Base-by-base conservation (phyloP, 2,329 filamentous ascomycete genomes). In the Leptodontidium sp. region DNA sequence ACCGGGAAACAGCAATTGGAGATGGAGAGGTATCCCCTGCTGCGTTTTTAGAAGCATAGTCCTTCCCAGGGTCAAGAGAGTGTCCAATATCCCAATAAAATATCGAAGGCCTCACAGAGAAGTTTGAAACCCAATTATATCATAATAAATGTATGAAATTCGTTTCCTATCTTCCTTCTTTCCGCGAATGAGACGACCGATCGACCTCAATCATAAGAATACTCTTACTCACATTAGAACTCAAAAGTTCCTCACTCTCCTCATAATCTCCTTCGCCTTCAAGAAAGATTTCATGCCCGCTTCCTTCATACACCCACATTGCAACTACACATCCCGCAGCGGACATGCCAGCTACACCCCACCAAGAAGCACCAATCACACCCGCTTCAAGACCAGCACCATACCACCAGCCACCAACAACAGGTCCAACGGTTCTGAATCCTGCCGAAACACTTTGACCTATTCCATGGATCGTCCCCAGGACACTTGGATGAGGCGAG, bases 381-480 rank as follows among this genome's bases (percentile, higher is more conserved):
- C 87, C 87, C 57, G 82, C 76, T 66, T 84, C 80, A 40, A 88
- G 77, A 21, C 87, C 87, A 26, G 83, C 64, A 0, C 87, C 86
- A 70, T 86, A 83, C 70, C 38, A 85, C 77, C 84, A 86, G 0
- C 86, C 86, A 5, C 83, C 83, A 4, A 87, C 73, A 5, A 88
- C 81, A 0, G 87, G 87, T 0, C 87, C 87, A 2, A 89, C 69
- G 0, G 87, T 88, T 8, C 87, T 80, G 59, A 85, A 85, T 0
- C 81, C 84, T 15, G 84, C 84, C 14, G 83, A 82, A 26, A 86
- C 82, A 66, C 84, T 87, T 75, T 88, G 86, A 0, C 86, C 87
- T 7, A 89, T 79, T 0, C 87, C 87, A 69, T 90, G 87, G 1
- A 90, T 82, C 0, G 86, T 89, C 0, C 85, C 87, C 8, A 89